Conservation (phyloP, 306 rosid species). For the Hippophae gyantsensis region DNA sequence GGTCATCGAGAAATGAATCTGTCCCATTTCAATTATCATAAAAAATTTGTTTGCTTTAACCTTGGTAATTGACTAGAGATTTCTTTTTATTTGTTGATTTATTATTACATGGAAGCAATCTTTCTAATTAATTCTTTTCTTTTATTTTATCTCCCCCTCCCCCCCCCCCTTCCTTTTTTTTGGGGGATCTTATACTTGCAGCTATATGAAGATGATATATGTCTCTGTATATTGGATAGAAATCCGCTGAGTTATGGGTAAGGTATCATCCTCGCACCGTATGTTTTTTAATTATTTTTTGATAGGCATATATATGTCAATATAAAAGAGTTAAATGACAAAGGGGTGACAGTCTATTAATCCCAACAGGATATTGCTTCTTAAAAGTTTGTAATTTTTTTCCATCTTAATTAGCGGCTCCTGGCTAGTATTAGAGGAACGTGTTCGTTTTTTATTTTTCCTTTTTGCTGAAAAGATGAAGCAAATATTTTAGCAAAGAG, state of each 20-base stretch:
- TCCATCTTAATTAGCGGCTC: not conserved
- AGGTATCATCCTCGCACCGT: conserved; percentile 55
- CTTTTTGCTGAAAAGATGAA: too few species aligned
- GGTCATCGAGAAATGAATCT: not conserved
- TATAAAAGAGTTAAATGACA: not conserved
- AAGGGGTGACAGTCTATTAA: not conserved
- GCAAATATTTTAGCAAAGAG: too few species aligned
- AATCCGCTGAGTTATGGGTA: conserved; percentile 93
- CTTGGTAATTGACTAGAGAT: not conserved
- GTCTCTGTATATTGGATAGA: conserved; percentile 80
- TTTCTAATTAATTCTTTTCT: conserved; percentile 11
- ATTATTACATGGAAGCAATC: not conserved
- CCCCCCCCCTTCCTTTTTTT: too few species aligned
- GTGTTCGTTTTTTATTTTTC: too few species aligned
- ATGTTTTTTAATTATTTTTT: not conserved
- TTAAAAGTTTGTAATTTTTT: too few species aligned
- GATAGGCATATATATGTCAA: not conserved
- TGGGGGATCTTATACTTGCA: conserved; percentile 28
- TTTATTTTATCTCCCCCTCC: not conserved
- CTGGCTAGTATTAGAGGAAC: too few species aligned
- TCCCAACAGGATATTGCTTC: not conserved
- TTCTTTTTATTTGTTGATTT: not conserved
- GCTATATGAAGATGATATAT: conserved; percentile 80
- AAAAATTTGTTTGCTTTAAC: conserved; percentile 1
- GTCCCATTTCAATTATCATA: not conserved